A percentile compares a stretch with the other conserved stretches of the same genome.
Evolutionary conservation across 345 rosid species (phyloP).

Genomic region (Pistacia atlantica): DNA sequence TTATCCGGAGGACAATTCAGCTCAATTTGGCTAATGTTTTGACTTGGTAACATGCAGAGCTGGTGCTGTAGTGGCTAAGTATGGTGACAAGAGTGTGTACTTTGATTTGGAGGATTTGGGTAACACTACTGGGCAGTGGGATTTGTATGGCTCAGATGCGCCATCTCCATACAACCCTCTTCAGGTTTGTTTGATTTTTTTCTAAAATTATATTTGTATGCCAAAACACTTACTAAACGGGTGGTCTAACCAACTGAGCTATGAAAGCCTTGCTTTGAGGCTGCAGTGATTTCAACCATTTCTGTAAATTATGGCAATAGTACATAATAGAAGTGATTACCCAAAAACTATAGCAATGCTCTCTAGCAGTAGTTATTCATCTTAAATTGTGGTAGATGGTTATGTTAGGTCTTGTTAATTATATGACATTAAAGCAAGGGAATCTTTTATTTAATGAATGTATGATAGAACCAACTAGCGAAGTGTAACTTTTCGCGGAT

Average conservation of each 20-base stretch:
- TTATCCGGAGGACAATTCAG: not conserved
- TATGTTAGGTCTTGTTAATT: too few species aligned
- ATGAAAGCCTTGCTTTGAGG: constrained; percentile 47
- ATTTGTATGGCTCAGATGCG: constrained; percentile 93
- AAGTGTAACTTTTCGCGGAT: too few species aligned
- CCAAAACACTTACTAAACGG: constrained; percentile 24
- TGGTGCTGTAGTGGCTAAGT: constrained; percentile 81
- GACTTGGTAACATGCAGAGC: constrained; percentile 27
- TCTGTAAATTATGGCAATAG: too few species aligned
- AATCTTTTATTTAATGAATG: too few species aligned
- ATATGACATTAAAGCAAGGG: too few species aligned
- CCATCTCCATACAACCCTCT: constrained; percentile 96
- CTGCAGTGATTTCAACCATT: not conserved
- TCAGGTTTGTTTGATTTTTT: constrained; percentile 47
- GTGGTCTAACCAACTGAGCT: constrained; percentile 98
- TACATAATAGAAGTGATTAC: too few species aligned
- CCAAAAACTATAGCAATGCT: not conserved
- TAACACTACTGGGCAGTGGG: constrained; percentile 97
- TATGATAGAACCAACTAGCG: too few species aligned
- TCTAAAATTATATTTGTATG: too few species aligned
- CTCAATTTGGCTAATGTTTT: not conserved
- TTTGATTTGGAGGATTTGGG: constrained; percentile 97
- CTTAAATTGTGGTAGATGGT: too few species aligned
- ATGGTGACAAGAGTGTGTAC: constrained; percentile 96
- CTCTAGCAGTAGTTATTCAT: too few species aligned